Conservation (phyloP, 192 early-diverging fungal genomes). For the Coemansia sp. region DNA sequence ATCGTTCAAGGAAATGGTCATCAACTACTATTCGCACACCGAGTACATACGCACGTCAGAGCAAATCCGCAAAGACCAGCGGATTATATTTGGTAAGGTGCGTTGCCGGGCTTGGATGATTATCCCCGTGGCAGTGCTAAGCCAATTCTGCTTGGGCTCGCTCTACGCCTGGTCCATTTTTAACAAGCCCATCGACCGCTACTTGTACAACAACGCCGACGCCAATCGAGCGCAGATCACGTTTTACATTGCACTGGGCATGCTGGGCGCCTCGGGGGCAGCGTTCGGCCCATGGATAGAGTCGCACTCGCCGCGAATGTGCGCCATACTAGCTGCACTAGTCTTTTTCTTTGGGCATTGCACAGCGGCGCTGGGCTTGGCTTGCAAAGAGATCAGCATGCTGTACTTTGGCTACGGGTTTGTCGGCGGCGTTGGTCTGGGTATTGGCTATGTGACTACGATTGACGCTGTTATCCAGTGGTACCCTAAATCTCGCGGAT, state of each 20-base stretch:
- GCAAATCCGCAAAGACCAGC: conserved; percentile 61
- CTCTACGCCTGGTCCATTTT: conserved; percentile 80
- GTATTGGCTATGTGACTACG: conserved; percentile 73
- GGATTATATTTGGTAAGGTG: conserved; percentile 47
- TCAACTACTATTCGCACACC: conserved; percentile 57
- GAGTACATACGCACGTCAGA: conserved; percentile 61
- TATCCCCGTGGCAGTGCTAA: conserved; percentile 67
- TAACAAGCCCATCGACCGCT: conserved; percentile 68
- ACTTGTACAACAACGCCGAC: conserved; percentile 57
- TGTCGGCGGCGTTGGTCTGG: conserved; percentile 69
- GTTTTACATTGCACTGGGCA: conserved; percentile 77
- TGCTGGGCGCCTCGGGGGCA: conserved; percentile 71
- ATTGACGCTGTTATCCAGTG: conserved; percentile 77
- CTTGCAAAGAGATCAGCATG: conserved; percentile 60
- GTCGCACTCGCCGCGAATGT: conserved; percentile 69
- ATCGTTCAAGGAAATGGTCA: conserved; percentile 49
- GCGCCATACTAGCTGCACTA: conserved; percentile 61
- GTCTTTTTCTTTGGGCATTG: conserved; percentile 73
- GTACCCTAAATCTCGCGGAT: conserved; percentile 74
- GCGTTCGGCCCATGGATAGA: conserved; percentile 81
- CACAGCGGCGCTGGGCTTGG: conserved; percentile 62
- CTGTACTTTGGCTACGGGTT: conserved; percentile 75
- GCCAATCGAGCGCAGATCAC: conserved; percentile 61
- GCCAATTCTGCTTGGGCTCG: conserved; percentile 72
- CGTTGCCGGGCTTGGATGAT: conserved; percentile 69